Evolutionary conservation across 2,329 filamentous ascomycete species (phyloP), one percentile per base, ranked within the genome.

Genomic region (Epichloe coenophiala): DNA sequence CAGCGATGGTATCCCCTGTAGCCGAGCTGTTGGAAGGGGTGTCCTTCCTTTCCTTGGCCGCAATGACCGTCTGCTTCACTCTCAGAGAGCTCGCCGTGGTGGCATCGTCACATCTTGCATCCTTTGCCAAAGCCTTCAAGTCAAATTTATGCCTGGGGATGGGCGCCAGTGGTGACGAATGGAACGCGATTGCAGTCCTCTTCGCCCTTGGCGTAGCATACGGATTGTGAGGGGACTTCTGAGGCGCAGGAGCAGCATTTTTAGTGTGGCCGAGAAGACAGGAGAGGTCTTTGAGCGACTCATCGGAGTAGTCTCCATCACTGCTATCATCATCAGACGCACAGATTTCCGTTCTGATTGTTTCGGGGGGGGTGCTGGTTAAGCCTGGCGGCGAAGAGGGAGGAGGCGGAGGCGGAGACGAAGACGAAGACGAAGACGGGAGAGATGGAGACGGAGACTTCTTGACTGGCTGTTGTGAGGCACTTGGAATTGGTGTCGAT

Each of bases 321-420:
- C 74, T 75, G 17, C 76, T 76, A n/a, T 86, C 84, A 9, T 84
- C 83, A 59, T 90, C 86, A 0, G 86, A 89, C 49, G 78, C 82
- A 44, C 74, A 74, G 40, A 90, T 84, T 50, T 83, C 68, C 12
- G 56, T 8, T 51, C 47, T 52, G 56, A 49, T 45, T 9, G 52
- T 47, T 49, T 57, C 58, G 39, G 48, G 6, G n/a, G 63, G 60
- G n/a, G 61, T 65, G 17, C 52, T 47, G 47, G 59, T 60, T 42
- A 57, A 45, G 47, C 60, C 52, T n/a, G 53, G 52, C 12, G 59
- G 57, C 21, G 62, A 62, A 21, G 61, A 59, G 21, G 56, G 55
- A 12, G 56, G 55, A 17, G 50, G 46, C 5, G 61, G 58, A n/a
- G 61, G 59, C 4, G 54, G 55, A 17, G 50, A 45, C 5, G 61